Evolutionary conservation across 1,139 yeast genomes (phyloP).

Genomic region (Eremothecium gossypii): DNA sequence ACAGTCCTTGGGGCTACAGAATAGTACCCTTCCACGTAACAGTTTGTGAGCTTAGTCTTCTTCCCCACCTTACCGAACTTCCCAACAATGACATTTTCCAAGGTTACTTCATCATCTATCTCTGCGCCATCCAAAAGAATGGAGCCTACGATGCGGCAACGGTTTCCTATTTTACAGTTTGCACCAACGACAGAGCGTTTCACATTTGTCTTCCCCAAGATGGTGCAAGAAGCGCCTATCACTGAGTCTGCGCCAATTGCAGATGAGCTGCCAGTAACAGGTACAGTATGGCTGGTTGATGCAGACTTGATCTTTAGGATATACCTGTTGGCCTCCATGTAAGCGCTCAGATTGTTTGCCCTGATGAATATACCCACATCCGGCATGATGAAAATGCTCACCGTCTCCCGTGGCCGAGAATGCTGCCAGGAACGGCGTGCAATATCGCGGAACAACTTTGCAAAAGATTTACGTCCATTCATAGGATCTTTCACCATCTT

Average conservation of each 20-base stretch:
- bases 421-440: slow-evolving; percentile 93
- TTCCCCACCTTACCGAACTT: slow-evolving; percentile 48
- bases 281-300: slow-evolving; percentile 33
- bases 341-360: slow-evolving; percentile 67
- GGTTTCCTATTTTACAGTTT: slow-evolving; percentile 70
- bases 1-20: slow-evolving; percentile 52
- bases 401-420: slow-evolving; percentile 45
- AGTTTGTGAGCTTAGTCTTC: slow-evolving; percentile 57
- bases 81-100: slow-evolving; percentile 90
- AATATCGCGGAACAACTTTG: slow-evolving; percentile 71
- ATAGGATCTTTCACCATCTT: slow-evolving; percentile 29
- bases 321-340: slow-evolving; percentile 84
- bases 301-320: slow-evolving; percentile 48
- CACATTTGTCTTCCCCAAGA: slow-evolving; percentile 76
- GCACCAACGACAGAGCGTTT: slow-evolving; percentile 75
- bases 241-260: slow-evolving; percentile 82
- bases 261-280: slow-evolving; percentile 40
- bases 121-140: slow-evolving; percentile 62
- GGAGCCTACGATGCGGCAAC: slow-evolving; percentile 83
- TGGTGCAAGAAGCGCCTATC: slow-evolving; percentile 48
- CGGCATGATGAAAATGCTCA: slow-evolving; percentile 59
- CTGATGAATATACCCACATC: slow-evolving; percentile 61
- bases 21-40: slow-evolving; percentile 78
- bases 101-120: slow-evolving; percentile 64
- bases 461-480: slow-evolving; percentile 39